Base-by-base conservation (phyloP, 208 protist species). In the Phytomonas sp. region DNA sequence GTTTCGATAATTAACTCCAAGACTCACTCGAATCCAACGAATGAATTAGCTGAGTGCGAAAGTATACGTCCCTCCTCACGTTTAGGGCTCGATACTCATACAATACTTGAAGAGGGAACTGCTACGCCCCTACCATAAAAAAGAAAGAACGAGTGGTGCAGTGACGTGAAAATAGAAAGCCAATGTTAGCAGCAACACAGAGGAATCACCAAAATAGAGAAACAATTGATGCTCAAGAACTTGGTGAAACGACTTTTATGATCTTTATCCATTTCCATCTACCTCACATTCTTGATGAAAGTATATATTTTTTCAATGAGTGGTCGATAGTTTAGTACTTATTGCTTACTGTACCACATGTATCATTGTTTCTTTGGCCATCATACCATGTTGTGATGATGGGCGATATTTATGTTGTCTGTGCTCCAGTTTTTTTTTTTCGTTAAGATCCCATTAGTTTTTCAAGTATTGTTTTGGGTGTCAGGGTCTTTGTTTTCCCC, bases 1-100 rank as follows among this genome's bases (percentile, higher is more conserved):
- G 84, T 93, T 31, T 81, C 74, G 17, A 85, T 96, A 33, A 70
- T 83, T 32, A 51, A 15, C 40, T 51, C 40, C 37, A 70, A 67
- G n/a, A 61, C 75, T 0, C 66, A 30, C 29, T 79, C 75, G 4
- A 68, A 75, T 30, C 75, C 63, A 29, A 34, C 75, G 8, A 71
- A 79, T 9, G 67, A 62, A 7, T 2, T 51, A 15, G 40, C 40
- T 1, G 40, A 51, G 13, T 51, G 40, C 13, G 40, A 51, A 15
- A 17, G 40, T 17, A 17, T 51, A 2, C 40, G 13, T 6, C 40
- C 40, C 40, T 51, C 40, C 13, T 51, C 40, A 51, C 40, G 13
- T 17, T 4, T 51, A 4, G 40, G 13, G 40, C 40, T 20, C 20
- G 40, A 51, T 23, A 17, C 40, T 4, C 40, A 51, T 51, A 20